Evolutionary conservation across 352 stramenopile genomes (phyloP).

Genomic region (Aphanomyces euteiches): DNA sequence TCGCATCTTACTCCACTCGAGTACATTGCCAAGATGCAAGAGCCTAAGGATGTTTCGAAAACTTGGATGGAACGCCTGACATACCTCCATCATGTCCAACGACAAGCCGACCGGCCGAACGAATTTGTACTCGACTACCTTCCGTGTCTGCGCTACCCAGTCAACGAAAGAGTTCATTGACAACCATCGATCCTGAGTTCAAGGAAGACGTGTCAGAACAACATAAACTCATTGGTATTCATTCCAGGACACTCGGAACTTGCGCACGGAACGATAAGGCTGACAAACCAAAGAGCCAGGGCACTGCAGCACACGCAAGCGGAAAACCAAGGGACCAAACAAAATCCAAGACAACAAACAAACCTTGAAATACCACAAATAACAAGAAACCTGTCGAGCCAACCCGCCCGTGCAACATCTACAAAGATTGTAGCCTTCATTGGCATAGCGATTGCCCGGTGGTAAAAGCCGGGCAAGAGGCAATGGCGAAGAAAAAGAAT

Average conservation of each 20-base stretch:
- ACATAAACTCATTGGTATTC: neutral
- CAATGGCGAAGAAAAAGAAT: neutral
- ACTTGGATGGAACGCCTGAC: neutral
- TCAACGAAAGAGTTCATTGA: neutral
- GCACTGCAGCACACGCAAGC: neutral
- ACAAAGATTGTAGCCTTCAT: neutral
- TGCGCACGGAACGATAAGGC: neutral
- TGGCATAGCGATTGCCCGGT: neutral
- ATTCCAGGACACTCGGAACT: neutral
- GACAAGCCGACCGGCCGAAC: neutral
- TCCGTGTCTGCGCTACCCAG: neutral
- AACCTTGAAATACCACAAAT: neutral
- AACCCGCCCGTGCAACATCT: neutral
- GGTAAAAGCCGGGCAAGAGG: neutral
- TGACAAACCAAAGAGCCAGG: neutral
- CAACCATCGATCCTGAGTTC: neutral
- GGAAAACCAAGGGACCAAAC: neutral
- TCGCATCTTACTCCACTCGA: neutral
- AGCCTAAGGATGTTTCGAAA: neutral
- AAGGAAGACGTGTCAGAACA: neutral
- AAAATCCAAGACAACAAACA: neutral
- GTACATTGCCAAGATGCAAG: neutral
- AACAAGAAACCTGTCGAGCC: neutral
- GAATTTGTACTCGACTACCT: slow-evolving; percentile 9
- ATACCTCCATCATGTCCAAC: slow-evolving; percentile 5